Evolutionary conservation across 78 protist genomes (phyloP), one percentile per base, ranked within the genome.

Genomic region (Acrasis kona): DNA sequence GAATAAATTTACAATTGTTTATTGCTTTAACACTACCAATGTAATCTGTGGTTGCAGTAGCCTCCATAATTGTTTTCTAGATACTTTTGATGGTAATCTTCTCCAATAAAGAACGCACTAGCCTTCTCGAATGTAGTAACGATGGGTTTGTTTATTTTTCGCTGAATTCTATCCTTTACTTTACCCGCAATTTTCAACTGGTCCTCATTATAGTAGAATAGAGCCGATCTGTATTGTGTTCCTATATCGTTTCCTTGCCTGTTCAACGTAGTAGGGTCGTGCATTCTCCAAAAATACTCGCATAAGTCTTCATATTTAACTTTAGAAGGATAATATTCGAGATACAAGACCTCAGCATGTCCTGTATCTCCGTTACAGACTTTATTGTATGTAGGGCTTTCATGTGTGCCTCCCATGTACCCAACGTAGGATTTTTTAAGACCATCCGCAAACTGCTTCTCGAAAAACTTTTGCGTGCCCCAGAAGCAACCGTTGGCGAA

Each of bases 201-300:
- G 68, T 74, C 78, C 1, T 82, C 91, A 31, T 41, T 66, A 74
- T 67, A 34, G 69, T 37, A 73, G 80, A 71, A 91, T 38, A 87
- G 68, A 39, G 78, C 93, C 3, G 88, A 77, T 32, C 94, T 76
- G 77, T 93, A 93, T 61, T 91, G 94, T 5, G 96, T 82, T 12
- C 97, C 97, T 19, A 27, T 39, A 32, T 93, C 97, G 39, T 68
- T 41, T 10, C 95, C 94, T 72, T 93, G 97, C 35, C 95, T 65
- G 79, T 86, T 75, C 50, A 29, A 19, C 29, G 72, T 74, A 39
- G 95, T 93, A 41, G 93, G 91, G 57, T 93, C 85, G 65, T 89
- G 93, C 50, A 35, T 41, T 5, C 41, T 37, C 85, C 83, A 87
- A 77, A 88, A 93, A 77, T 78, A 0, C 3, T 38, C 3, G 39